phyloP scores from a whole-genome alignment of 805 yeast species.

The Metahyphopichia silvanorum region DNA sequence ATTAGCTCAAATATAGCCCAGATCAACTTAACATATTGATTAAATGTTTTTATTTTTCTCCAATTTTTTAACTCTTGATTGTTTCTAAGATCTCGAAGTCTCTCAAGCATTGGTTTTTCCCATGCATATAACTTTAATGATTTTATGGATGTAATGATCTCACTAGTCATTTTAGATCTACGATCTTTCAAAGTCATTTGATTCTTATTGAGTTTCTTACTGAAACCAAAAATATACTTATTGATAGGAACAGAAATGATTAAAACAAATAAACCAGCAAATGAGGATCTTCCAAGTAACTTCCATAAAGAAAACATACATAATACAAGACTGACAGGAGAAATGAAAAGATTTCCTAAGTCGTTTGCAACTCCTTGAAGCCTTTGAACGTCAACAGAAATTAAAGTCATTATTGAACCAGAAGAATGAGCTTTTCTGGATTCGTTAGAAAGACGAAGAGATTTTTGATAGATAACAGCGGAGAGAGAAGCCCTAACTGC shows the following conservation, averaged over 20 bases:
- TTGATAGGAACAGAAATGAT: conserved; percentile 58
- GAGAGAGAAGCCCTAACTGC: conserved; percentile 63
- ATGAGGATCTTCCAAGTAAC: conserved; percentile 55
- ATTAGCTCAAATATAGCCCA: conserved; percentile 66
- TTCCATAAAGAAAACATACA: conserved; percentile 54
- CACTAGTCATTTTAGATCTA: conserved; percentile 58
- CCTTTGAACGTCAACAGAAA: conserved; percentile 72
- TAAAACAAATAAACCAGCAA: conserved; percentile 55
- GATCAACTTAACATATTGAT: conserved; percentile 46
- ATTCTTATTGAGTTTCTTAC: conserved; percentile 39
- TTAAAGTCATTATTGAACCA: conserved; percentile 77
- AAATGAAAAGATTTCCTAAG: conserved; percentile 53
- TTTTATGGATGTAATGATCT: conserved; percentile 57
- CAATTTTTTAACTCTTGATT: conserved; percentile 53
- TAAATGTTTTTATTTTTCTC: conserved; percentile 44
- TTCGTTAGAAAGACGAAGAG: conserved; percentile 61
- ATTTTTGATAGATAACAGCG: conserved; percentile 67
- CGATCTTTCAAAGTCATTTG: conserved; percentile 64
- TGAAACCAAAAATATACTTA: conserved; percentile 42
- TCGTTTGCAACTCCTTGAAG: conserved; percentile 58
- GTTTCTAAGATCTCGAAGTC: conserved; percentile 52
- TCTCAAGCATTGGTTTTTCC: conserved; percentile 62
- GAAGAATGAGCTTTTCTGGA: conserved; percentile 58
- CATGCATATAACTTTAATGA: conserved; percentile 67
- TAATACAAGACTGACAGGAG: conserved; percentile 54